A percentile compares a stretch with the other conserved stretches of the same genome.
Evolutionary conservation across 2,329 filamentous ascomycete genomes (phyloP).

Genomic region (Calonectria multiphialidica): DNA sequence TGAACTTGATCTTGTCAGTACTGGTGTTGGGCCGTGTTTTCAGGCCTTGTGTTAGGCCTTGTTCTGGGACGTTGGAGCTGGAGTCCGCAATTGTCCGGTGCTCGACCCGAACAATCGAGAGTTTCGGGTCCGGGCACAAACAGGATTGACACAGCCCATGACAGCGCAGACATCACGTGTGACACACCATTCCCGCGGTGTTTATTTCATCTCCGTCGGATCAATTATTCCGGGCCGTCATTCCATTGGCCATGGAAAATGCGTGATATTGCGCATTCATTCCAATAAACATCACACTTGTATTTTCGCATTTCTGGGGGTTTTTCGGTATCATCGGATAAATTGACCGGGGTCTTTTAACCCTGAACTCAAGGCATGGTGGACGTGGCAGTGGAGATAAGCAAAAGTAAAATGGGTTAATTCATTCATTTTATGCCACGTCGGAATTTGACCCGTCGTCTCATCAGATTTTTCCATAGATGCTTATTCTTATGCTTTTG

Average conservation of each 20-base stretch:
- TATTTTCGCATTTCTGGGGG: not conserved
- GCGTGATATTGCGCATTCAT: not conserved
- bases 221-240: not conserved
- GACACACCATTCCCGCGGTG: not conserved
- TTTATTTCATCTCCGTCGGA: not conserved
- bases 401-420: not conserved
- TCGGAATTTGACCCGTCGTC: not conserved
- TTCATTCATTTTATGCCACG: not conserved
- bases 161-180: not conserved
- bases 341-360: not conserved
- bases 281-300: not conserved
- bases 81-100: not conserved
- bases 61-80: not conserved
- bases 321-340: not conserved
- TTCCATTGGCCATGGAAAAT: not conserved
- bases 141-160: not conserved
- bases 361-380: too few relatives aligned
- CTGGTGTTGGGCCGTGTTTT: too few relatives aligned
- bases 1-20: not conserved
- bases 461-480: too few relatives aligned
- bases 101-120: not conserved
- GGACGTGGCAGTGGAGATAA: not conserved
- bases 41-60: too few relatives aligned
- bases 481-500: too few relatives aligned
- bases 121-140: not conserved